These are phyloP conservation scores for Podospora pseudopauciseta DNA, from an alignment of 495 filamentous ascomycete species.

Conservation along the genomic window DNA sequence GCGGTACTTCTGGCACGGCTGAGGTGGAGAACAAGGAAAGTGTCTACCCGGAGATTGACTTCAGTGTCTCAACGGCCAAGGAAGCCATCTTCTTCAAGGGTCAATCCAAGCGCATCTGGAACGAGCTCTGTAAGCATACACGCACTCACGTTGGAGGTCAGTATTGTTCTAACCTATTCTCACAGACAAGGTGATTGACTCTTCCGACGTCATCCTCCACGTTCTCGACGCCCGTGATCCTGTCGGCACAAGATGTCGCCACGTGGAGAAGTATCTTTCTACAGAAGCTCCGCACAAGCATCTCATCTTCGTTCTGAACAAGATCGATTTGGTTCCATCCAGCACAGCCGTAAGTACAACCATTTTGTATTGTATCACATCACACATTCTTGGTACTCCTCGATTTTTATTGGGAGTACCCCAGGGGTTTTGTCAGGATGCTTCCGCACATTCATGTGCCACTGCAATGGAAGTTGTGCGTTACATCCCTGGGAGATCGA, in stretches of 20 bases:
- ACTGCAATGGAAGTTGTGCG: slow-evolving; percentile 73
- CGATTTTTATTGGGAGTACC: slow-evolving; percentile 19
- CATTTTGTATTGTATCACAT: slow-evolving; percentile 16
- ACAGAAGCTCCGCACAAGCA: slow-evolving; percentile 90
- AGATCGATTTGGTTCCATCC: slow-evolving; percentile 93
- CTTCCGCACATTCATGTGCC: slow-evolving; percentile 49
- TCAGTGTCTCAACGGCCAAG: slow-evolving; percentile 61
- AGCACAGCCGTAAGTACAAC: slow-evolving; percentile 79
- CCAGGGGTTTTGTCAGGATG: slow-evolving; percentile 94
- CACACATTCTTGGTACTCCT: background rate
- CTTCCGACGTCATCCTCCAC: slow-evolving; percentile 92
- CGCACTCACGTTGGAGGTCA: background rate
- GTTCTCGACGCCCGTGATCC: slow-evolving; percentile 94
- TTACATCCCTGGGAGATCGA: slow-evolving; percentile 98
- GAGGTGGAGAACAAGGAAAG: slow-evolving; percentile 50
- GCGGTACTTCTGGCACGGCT: slow-evolving; percentile 54
- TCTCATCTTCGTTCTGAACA: slow-evolving; percentile 68
- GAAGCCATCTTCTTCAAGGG: slow-evolving; percentile 94
- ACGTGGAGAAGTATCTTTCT: slow-evolving; percentile 88
- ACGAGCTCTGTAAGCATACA: slow-evolving; percentile 69
- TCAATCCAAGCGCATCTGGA: slow-evolving; percentile 93
- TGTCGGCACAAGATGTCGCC: slow-evolving; percentile 80
- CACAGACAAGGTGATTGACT: slow-evolving; percentile 84
- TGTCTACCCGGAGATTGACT: slow-evolving; percentile 46
- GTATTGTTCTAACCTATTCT: slow-evolving; percentile 13